Conservation (phyloP, 768 basidiomycete species). For the Psilocybe cyanescens region DNA sequence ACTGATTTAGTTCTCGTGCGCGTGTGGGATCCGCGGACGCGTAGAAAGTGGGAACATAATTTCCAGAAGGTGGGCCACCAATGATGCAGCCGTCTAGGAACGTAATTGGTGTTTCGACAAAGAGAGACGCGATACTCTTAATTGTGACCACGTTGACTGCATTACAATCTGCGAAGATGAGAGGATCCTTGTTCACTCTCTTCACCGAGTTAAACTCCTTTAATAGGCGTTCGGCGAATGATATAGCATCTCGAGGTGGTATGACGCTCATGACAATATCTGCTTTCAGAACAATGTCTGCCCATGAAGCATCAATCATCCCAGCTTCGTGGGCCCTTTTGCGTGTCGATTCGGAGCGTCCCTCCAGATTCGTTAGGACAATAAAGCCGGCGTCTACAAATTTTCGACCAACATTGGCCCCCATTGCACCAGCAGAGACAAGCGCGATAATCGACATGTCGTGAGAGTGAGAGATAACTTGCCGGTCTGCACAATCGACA, state of each 20-base stretch:
- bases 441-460: constrained; percentile 43
- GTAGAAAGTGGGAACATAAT: constrained; percentile 59
- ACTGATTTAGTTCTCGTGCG: constrained; percentile 35
- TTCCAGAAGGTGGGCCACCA: constrained; percentile 53
- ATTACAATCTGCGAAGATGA: constrained; percentile 60
- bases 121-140: constrained; percentile 48
- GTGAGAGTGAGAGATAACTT: constrained; percentile 20
- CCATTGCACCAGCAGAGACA: constrained; percentile 64
- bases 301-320: constrained; percentile 40
- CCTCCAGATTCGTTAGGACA: constrained; percentile 58
- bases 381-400: constrained; percentile 50
- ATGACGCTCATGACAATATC: constrained; percentile 60
- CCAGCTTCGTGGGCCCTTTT: constrained; percentile 54
- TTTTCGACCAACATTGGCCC: constrained; percentile 53
- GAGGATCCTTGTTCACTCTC: constrained; percentile 18
- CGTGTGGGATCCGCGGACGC: constrained; percentile 47
- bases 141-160: constrained; percentile 57
- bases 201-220: constrained; percentile 26
- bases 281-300: constrained; percentile 34
- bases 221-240: constrained; percentile 45
- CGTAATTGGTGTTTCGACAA: constrained; percentile 35
- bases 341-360: constrained; percentile 54
- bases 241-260: constrained; percentile 55
- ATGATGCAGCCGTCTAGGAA: constrained; percentile 65
- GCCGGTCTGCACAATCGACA: neutral